Conservation (phyloP, 352 stramenopile species). For the Globisporangium canariense region DNA sequence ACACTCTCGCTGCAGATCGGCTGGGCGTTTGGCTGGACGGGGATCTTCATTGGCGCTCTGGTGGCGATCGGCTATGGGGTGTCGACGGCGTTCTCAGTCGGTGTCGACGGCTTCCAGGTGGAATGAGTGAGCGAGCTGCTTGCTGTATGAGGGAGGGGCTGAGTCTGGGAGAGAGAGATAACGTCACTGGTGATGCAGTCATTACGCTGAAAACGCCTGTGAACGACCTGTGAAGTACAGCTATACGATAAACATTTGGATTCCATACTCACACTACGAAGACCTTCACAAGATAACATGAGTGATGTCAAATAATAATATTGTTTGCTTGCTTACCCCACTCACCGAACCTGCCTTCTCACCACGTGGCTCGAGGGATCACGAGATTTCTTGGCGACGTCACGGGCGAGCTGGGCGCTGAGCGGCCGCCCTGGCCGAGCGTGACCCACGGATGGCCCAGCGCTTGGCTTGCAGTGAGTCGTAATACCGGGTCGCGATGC, state of each 20-base stretch:
- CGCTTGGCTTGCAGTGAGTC: slow-evolving; percentile 76
- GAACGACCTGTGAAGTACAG: neutral
- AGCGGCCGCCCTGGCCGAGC: slow-evolving; percentile 25
- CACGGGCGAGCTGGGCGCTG: slow-evolving; percentile 35
- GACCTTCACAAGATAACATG: neutral
- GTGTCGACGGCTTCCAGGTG: slow-evolving; percentile 52
- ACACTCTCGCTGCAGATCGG: slow-evolving; percentile 24
- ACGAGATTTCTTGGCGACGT: slow-evolving; percentile 14
- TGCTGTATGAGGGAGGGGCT: neutral
- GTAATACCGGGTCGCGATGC: slow-evolving; percentile 57
- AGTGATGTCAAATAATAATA: slow-evolving; percentile 4
- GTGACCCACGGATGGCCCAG: slow-evolving; percentile 85
- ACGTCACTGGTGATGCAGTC: neutral
- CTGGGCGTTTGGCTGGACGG: slow-evolving; percentile 25
- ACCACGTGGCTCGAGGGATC: slow-evolving; percentile 11
- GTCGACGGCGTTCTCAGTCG: slow-evolving; percentile 32
- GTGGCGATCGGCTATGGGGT: slow-evolving; percentile 31
- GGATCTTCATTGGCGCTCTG: slow-evolving; percentile 20
- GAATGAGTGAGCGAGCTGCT: slow-evolving; percentile 17
- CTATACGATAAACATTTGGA: slow-evolving; percentile 1
- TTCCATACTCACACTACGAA: neutral
- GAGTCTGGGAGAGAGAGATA: neutral
- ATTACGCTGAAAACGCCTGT: neutral
- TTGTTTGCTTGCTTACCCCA: neutral
- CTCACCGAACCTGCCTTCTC: neutral